Base-by-base conservation (phyloP, 2,329 filamentous ascomycete species). In the Didymella lethalis region DNA sequence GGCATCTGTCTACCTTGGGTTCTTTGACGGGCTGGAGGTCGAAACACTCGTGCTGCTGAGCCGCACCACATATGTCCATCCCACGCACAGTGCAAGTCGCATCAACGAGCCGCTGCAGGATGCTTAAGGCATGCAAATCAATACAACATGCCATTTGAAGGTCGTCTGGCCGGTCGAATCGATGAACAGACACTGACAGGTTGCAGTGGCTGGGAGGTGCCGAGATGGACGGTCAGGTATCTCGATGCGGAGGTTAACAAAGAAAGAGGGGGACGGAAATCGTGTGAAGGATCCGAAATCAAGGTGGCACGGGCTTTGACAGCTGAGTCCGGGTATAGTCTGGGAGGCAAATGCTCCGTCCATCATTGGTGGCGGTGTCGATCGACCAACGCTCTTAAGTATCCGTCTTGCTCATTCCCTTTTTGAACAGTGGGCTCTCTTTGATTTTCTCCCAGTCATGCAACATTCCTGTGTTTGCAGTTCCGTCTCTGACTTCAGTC, bases 371-470 rank as follows among this genome's bases (percentile, higher is more conserved):
- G n/a, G n/a, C 7, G 7, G 20, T 1, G 3, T 41, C 38, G 8
- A 41, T 20, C 16, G 20, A 18, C 4, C 25, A 7, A 31, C n/a
- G 16, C 4, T 12, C 11, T 49, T 38, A 55, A 31, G 47, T 29
- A 31, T 48, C 43, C 11, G 34, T 68, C 59, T 71, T 75, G 41
- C 57, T 65, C 66, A 77, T 61, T 1, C 75, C 75, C 29, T 69
- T 72, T 8, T 54, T 75, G 48, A 76, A 73, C 0, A 78, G 53
- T 4, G 73, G 73, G 52, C 71, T 74, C 46, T 70, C 60, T 63
- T 69, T 71, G 26, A 77, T 70, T 44, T 65, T 71, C 52, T 74
- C 71, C 75, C 75, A 78, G 31, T 78, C 69, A 62, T 78, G 76
- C 44, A 78, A 56, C 57, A 76, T 61, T 23, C 20, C 58, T 7